These are phyloP conservation scores for Decorospora gaudefroyi DNA, from an alignment of 2,329 filamentous ascomycete species.

Conservation along the genomic window DNA sequence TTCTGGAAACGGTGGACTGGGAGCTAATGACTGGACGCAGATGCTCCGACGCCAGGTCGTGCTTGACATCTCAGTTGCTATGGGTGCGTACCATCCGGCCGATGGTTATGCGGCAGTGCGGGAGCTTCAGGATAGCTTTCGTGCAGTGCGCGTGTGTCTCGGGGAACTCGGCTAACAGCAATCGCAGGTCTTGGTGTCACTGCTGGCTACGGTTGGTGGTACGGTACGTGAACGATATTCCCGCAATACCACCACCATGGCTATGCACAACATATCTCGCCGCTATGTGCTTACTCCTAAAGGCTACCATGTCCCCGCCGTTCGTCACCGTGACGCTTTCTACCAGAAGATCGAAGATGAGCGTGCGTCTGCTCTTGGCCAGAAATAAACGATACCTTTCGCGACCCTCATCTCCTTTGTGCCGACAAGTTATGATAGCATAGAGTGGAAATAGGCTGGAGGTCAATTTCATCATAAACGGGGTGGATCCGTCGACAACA, in stretches of 20 bases:
- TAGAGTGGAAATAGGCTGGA: constrained; percentile 32
- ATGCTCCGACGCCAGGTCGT: constrained; percentile 69
- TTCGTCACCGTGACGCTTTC: constrained; percentile 65
- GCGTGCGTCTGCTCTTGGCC: constrained; percentile 56
- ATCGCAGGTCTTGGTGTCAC: constrained; percentile 63
- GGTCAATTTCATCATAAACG: constrained; percentile 41
- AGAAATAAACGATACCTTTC: constrained; percentile 30
- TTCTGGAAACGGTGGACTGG: constrained; percentile 14
- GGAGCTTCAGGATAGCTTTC: constrained; percentile 8
- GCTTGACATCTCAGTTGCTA: constrained; percentile 67
- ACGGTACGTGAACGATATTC: constrained; percentile 55
- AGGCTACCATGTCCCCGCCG: constrained; percentile 68
- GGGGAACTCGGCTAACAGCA: constrained; percentile 31
- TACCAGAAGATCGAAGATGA: constrained; percentile 68
- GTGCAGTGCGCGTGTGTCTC: constrained; percentile 6
- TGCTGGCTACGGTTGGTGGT: constrained; percentile 70
- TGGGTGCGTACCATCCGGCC: constrained; percentile 57
- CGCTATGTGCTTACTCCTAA: constrained; percentile 11
- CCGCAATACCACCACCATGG: constrained; percentile 1
- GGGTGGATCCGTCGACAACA: constrained; percentile 31
- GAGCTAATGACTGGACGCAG: constrained; percentile 50
- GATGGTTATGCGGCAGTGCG: constrained; percentile 1
- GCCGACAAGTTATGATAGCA: constrained; percentile 25
- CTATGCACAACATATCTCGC: not conserved
- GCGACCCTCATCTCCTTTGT: constrained; percentile 37